A percentile compares a stretch with the other conserved stretches of the same genome.
These are phyloP conservation scores for Neurospora sp. DNA, from an alignment of 495 filamentous ascomycete species.

Conservation along the genomic window DNA sequence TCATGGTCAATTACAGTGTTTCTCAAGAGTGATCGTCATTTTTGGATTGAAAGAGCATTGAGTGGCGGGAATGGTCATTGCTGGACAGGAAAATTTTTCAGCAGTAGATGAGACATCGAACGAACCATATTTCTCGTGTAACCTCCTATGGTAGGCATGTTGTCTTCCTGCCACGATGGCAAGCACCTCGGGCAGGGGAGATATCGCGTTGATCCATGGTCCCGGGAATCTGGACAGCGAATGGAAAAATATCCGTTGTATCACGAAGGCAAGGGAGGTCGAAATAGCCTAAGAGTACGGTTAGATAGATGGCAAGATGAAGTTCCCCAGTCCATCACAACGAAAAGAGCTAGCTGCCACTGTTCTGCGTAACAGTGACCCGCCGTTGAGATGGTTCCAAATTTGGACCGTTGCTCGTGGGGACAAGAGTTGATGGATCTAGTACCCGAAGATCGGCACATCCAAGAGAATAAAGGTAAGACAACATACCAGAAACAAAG, in stretches of 20 bases:
- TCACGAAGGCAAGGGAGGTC: not conserved
- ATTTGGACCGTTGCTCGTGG: not conserved
- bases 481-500: not conserved
- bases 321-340: not conserved
- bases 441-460: not conserved
- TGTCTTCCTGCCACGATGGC: slow-evolving; percentile 7
- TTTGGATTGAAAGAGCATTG: not conserved
- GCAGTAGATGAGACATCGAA: not conserved
- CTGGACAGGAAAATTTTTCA: not conserved
- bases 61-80: not conserved
- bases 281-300: not conserved
- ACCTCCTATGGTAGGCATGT: slow-evolving; percentile 4
- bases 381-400: not conserved
- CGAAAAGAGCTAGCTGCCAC: not conserved
- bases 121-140: slow-evolving; percentile 9
- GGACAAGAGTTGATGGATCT: not conserved
- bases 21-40: not conserved
- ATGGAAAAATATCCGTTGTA: slow-evolving; percentile 5
- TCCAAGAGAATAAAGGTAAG: not conserved
- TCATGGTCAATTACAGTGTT: not conserved
- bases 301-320: not conserved
- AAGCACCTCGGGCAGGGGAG: slow-evolving; percentile 2
- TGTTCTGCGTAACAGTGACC: not conserved
- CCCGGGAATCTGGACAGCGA: slow-evolving; percentile 8
- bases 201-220: slow-evolving; percentile 7